A percentile compares a stretch with the other conserved stretches of the same genome.
Evolutionary conservation across 768 basidiomycete species (phyloP).

Genomic region (Boletus vermiculosoides): DNA sequence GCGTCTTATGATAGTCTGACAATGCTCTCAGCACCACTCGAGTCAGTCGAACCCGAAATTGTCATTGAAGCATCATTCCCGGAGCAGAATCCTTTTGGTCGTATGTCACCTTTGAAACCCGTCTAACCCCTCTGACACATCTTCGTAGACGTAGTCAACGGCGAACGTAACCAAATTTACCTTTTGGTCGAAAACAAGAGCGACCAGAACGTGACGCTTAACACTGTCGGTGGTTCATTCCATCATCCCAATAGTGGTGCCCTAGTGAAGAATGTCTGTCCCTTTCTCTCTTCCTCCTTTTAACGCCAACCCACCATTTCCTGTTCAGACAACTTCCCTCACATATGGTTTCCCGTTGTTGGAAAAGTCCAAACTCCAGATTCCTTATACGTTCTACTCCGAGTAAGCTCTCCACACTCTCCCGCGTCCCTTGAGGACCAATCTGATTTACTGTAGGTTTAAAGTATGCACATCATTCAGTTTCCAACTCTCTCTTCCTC

Average conservation of each 20-base stretch:
- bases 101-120: constrained; percentile 43
- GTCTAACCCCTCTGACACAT: constrained; percentile 13
- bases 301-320: background rate
- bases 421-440: background rate
- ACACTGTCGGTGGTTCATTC: constrained; percentile 65
- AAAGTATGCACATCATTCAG: constrained; percentile 43
- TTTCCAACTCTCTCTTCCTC: background rate
- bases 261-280: constrained; percentile 72
- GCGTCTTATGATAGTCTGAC: constrained; percentile 2
- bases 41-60: constrained; percentile 53
- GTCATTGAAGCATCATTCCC: constrained; percentile 56
- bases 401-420: constrained; percentile 53
- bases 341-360: constrained; percentile 53
- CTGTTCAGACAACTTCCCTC: constrained; percentile 53
- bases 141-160: constrained; percentile 74
- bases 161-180: constrained; percentile 68
- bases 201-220: constrained; percentile 65
- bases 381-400: constrained; percentile 77
- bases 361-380: constrained; percentile 54
- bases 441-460: constrained; percentile 42
- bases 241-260: constrained; percentile 59
- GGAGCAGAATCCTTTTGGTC: constrained; percentile 72
- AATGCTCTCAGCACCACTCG: constrained; percentile 24
- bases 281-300: background rate
- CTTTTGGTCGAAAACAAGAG: constrained; percentile 76